phyloP scores from a whole-genome alignment of 495 filamentous ascomycete genomes.

The Lindgomyces ingoldianus region DNA sequence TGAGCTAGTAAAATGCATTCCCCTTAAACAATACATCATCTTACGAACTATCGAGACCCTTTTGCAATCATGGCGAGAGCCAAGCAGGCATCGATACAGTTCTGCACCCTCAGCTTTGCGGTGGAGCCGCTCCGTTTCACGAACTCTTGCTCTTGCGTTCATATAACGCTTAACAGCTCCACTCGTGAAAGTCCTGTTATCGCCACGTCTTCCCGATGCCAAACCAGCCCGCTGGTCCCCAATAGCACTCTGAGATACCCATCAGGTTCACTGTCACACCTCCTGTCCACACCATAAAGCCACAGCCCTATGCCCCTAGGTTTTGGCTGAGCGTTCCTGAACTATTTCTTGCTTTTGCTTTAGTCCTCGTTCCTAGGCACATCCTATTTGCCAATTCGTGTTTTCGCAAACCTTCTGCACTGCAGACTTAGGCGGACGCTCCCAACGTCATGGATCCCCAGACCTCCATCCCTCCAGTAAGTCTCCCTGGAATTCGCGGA shows the following conservation, averaged over 20 bases:
- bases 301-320: background rate
- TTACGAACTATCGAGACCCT: background rate
- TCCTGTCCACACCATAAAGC: slow-evolving; percentile 2
- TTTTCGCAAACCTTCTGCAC: background rate
- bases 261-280: background rate
- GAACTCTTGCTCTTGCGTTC: background rate
- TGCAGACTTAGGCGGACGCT: background rate
- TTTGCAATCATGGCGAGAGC: slow-evolving; percentile 5
- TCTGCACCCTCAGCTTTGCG: background rate
- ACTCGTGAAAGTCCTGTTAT: background rate
- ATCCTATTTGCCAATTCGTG: background rate
- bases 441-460: slow-evolving; percentile 18
- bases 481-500: background rate
- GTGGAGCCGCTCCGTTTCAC: slow-evolving; percentile 9
- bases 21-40: slow-evolving; percentile 11
- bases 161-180: slow-evolving; percentile 2
- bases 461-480: slow-evolving; percentile 31
- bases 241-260: background rate
- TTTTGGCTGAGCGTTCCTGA: background rate
- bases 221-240: background rate
- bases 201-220: background rate
- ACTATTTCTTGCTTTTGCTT: background rate
- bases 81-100: slow-evolving; percentile 11
- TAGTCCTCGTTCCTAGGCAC: background rate
- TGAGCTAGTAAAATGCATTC: slow-evolving; percentile 25